Evolutionary conservation across 306 rosid genomes (phyloP), one percentile per base, ranked within the genome.

Genomic region (Parietaria judaica): DNA sequence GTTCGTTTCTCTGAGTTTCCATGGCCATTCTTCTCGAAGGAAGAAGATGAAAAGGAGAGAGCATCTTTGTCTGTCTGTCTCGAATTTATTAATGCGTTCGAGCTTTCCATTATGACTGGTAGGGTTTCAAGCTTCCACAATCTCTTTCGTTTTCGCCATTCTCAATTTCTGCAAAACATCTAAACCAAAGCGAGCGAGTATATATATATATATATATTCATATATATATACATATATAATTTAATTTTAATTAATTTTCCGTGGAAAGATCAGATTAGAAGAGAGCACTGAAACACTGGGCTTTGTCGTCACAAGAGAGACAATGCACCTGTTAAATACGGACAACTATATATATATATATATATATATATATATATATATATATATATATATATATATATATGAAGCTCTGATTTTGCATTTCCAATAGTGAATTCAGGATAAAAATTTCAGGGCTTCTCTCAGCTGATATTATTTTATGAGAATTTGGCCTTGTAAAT

Each of bases 231-330:
- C n/a, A n/a, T n/a, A 23, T 23, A 0, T 23, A 23, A 23, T 44
- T 3, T 37, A 61, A 48, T 54, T 56, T 75, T 72, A 72, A 54
- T 72, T 78, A 58, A 6, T 49, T 38, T 60, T 9, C 9, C 41
- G 14, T 55, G 39, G 66, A 46, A 72, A 68, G 78, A 75, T 74
- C 68, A 43, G 64, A 45, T 58, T 23, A 23, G 31, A 23, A 23
- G 31, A 23, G 78, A 73, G 55, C 72, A 76, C 61, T 58, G 77
- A 72, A 70, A 68, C 76, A 69, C 72, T 81, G 60, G 61, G 57
- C 83, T 64, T 81, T 41, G 91, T 81, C 80, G 67, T 68, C 50
- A 67, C 38, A 56, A n/a, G 63, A 70, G 79, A 71, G 89, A 76
- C 86, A 11, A 84, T 56, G 61, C 56, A 70, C 57, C 84, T 71